Conservation (phyloP, 805 yeast genomes). For the Candida orba region DNA sequence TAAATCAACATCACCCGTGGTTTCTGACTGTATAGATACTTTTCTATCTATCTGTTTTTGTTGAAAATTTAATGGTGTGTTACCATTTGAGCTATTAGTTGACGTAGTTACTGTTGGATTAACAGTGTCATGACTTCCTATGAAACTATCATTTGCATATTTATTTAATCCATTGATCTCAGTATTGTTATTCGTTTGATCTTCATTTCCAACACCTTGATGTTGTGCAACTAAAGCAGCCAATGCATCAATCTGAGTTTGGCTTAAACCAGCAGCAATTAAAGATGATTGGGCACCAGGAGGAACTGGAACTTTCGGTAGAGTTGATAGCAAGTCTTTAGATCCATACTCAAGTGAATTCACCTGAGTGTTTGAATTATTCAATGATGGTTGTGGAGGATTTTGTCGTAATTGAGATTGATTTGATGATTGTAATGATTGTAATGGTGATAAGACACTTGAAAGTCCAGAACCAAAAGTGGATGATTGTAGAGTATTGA, state of each 20-base stretch:
- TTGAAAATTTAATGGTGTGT: not conserved
- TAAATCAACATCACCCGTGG: slow-evolving; percentile 34
- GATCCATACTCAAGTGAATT: slow-evolving; percentile 4
- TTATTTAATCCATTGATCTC: not conserved
- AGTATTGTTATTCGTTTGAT: not conserved
- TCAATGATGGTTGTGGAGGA: not conserved
- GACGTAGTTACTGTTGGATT: slow-evolving; percentile 6
- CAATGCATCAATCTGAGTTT: slow-evolving; percentile 64
- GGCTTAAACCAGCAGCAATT: slow-evolving; percentile 57
- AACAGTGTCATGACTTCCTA: not conserved
- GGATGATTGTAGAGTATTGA: slow-evolving; percentile 9
- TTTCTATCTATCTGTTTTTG: not conserved
- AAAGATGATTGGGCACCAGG: slow-evolving; percentile 62
- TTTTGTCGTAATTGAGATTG: not conserved
- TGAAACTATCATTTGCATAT: slow-evolving; percentile 1
- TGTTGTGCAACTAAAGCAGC: slow-evolving; percentile 71
- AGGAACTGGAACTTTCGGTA: slow-evolving; percentile 65
- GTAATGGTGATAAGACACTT: slow-evolving; percentile 9
- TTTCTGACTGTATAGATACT: slow-evolving; percentile 8
- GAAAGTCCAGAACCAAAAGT: slow-evolving; percentile 8
- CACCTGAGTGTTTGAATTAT: not conserved
- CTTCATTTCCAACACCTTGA: slow-evolving; percentile 26
- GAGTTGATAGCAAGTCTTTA: slow-evolving; percentile 29
- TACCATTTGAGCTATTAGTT: not conserved
- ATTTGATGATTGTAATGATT: slow-evolving; percentile 5